phyloP scores from a whole-genome alignment of 2,329 filamentous ascomycete species.

The Cucurbitaria berberidis region DNA sequence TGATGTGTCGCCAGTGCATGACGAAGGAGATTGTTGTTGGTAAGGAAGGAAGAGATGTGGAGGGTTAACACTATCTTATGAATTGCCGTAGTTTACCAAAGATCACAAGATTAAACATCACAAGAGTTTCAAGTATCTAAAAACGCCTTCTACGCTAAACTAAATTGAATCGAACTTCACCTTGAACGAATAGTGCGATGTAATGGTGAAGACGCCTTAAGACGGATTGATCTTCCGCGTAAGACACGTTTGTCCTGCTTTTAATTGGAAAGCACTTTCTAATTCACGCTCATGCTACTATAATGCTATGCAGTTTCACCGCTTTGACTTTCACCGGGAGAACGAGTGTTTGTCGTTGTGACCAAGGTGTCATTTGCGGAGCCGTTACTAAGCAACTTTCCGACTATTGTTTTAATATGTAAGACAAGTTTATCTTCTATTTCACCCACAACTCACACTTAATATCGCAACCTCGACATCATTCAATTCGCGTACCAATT shows the following conservation, averaged over 20 bases:
- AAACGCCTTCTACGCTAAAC: background rate
- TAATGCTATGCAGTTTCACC: background rate
- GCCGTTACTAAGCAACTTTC: background rate
- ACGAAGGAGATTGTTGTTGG: background rate
- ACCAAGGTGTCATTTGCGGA: too few species aligned
- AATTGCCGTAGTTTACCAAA: constrained; percentile 1
- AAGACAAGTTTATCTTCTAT: background rate
- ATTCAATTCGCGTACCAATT: background rate
- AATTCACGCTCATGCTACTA: too few species aligned
- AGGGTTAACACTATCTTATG: background rate
- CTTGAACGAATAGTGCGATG: background rate
- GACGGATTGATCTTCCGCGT: background rate
- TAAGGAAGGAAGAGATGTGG: background rate
- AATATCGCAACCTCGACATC: background rate
- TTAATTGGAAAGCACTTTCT: too few species aligned
- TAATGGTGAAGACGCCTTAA: background rate
- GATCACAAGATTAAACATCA: background rate
- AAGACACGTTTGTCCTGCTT: too few species aligned
- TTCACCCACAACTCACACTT: background rate
- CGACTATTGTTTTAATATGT: background rate
- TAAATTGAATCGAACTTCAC: background rate
- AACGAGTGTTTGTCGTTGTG: too few species aligned
- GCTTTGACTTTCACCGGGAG: background rate
- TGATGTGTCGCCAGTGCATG: constrained; percentile 12
- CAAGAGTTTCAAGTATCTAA: background rate